Percentiles rank a stretch among this genome's conserved stretches.
Evolutionary conservation across 129 eudicot species (phyloP).

Genomic region (Mikania micrantha): DNA sequence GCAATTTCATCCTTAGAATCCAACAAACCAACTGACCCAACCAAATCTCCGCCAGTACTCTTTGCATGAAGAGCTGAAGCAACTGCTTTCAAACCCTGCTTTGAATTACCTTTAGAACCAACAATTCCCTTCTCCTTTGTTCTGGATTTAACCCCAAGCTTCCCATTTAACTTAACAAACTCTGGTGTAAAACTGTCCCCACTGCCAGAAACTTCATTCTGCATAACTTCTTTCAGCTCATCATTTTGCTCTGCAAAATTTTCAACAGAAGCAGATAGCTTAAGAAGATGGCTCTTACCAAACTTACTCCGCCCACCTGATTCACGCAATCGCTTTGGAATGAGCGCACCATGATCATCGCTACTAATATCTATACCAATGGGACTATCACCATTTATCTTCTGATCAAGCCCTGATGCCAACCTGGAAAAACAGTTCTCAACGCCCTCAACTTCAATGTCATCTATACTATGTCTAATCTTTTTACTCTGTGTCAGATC

Average conservation of each 20-base stretch:
- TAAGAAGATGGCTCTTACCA: slow-evolving; percentile 17
- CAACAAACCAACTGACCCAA: slow-evolving; percentile 21
- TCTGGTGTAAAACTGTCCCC: slow-evolving; percentile 6
- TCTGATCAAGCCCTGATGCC: slow-evolving; percentile 21
- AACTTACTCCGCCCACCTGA: slow-evolving; percentile 49
- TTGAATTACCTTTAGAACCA: slow-evolving; percentile 4
- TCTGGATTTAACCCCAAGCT: slow-evolving; percentile 4
- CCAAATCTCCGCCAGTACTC: slow-evolving; percentile 5
- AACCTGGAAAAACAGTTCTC: not conserved
- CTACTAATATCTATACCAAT: slow-evolving; percentile 29
- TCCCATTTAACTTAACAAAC: slow-evolving; percentile 29
- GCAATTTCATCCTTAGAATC: slow-evolving; percentile 13
- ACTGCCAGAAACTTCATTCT: slow-evolving; percentile 13
- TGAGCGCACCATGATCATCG: slow-evolving; percentile 29
- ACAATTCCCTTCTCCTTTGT: slow-evolving; percentile 7
- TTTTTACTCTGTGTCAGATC: slow-evolving; percentile 32
- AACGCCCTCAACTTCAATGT: slow-evolving; percentile 12
- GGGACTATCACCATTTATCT: slow-evolving; percentile 25
- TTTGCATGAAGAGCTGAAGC: not conserved
- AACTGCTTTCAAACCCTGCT: not conserved
- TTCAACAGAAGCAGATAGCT: slow-evolving; percentile 31
- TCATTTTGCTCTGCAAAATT: slow-evolving; percentile 26
- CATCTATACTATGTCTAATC: slow-evolving; percentile 33
- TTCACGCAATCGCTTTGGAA: slow-evolving; percentile 76
- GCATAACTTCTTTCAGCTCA: slow-evolving; percentile 18